Conservation (phyloP, 495 filamentous ascomycete species). For the Achaetomiella virescens region DNA sequence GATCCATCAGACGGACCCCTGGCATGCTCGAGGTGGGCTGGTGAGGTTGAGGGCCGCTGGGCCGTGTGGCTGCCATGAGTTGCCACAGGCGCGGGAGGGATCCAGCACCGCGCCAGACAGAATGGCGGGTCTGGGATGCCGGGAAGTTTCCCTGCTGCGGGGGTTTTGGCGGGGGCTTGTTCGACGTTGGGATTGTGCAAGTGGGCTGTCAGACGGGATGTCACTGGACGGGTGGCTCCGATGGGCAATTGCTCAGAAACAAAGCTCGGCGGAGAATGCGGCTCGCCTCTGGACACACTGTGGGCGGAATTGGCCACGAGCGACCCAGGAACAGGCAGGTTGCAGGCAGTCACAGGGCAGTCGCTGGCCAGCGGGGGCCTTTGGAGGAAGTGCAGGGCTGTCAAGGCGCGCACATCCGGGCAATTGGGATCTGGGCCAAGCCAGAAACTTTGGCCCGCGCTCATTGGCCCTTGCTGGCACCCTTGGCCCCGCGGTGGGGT, state of each 20-base stretch:
- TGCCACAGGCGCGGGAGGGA: not conserved
- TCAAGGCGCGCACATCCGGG: constrained; percentile 17
- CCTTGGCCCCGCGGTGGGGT: constrained; percentile 16
- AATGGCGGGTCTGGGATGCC: not conserved
- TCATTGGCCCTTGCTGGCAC: constrained; percentile 12
- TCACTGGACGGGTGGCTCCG: not conserved
- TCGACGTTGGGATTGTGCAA: not conserved
- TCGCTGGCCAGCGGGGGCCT: not conserved
- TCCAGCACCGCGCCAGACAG: not conserved
- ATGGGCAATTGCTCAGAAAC: too few species aligned
- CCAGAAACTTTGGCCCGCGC: not conserved
- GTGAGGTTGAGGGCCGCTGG: not conserved
- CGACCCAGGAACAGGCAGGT: too few species aligned
- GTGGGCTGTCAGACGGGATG: not conserved
- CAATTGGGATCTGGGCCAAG: constrained; percentile 17
- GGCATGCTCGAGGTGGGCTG: not conserved
- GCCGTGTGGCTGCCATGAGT: not conserved
- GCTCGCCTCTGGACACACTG: not conserved
- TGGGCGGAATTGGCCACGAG: too few species aligned
- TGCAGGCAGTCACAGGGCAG: too few species aligned
- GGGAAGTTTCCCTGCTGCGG: constrained; percentile 3
- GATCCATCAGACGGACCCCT: not conserved
- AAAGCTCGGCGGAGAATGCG: constrained; percentile 1
- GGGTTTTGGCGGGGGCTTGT: not conserved
- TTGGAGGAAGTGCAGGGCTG: not conserved